These are phyloP conservation scores for Yarrowia sp. DNA, from an alignment of 805 yeast genomes.

Conservation along the genomic window DNA sequence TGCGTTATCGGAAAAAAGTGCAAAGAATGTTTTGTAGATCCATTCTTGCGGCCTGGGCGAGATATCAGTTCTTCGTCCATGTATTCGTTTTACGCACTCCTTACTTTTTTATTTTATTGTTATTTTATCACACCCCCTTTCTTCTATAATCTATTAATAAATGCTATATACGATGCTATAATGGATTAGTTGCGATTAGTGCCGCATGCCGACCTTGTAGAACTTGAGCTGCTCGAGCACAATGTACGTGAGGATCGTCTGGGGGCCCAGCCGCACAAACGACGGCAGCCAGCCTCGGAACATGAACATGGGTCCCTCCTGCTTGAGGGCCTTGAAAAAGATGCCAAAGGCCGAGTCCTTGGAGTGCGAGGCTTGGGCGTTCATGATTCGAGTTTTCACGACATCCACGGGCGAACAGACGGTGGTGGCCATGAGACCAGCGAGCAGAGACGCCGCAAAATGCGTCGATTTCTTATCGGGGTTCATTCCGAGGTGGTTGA, in stretches of 20 bases:
- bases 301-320: slow-evolving; percentile 80
- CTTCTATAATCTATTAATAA: slow-evolving; percentile 23
- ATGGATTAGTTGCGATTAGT: neutral
- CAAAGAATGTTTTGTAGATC: too few species aligned
- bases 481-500: slow-evolving; percentile 58
- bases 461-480: slow-evolving; percentile 72
- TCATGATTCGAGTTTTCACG: slow-evolving; percentile 87
- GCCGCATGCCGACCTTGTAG: slow-evolving; percentile 43
- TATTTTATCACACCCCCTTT: too few species aligned
- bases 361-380: slow-evolving; percentile 52
- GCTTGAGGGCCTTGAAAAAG: slow-evolving; percentile 61
- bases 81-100: too few species aligned
- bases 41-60: too few species aligned
- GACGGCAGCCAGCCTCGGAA: slow-evolving; percentile 93
- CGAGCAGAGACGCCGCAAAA: slow-evolving; percentile 76
- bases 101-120: too few species aligned
- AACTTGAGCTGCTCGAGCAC: slow-evolving; percentile 52
- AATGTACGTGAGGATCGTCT: slow-evolving; percentile 53
- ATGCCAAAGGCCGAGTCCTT: slow-evolving; percentile 60
- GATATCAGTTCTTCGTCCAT: too few species aligned
- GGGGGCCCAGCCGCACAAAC: slow-evolving; percentile 83
- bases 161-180: slow-evolving; percentile 22
- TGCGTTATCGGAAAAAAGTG: neutral
- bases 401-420: slow-evolving; percentile 94
- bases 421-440: slow-evolving; percentile 89